Evolutionary conservation across 768 basidiomycete species (phyloP).

Genomic region (Porphyrellus cyaneotinctus): DNA sequence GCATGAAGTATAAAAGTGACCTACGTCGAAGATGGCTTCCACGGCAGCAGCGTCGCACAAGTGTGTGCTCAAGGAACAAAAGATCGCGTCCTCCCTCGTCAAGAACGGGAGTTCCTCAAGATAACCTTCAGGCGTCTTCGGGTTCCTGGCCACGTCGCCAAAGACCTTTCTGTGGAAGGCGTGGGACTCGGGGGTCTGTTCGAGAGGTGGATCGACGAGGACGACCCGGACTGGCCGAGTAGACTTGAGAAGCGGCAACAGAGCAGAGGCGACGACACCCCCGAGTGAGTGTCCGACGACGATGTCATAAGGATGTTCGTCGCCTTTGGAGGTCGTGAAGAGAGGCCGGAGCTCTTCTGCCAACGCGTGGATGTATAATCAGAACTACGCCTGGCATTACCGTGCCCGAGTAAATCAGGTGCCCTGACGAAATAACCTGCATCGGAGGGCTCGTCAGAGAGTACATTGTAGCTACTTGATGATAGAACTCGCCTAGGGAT

Average conservation of each 20-base stretch:
- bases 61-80: background rate
- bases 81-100: conserved; percentile 4
- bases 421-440: conserved; percentile 24
- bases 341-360: conserved; percentile 11
- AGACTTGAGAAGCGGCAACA: conserved; percentile 14
- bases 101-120: background rate
- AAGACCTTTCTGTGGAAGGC: background rate
- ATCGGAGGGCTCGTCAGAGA: background rate
- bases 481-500: conserved; percentile 11
- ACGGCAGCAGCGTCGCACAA: conserved; percentile 8
- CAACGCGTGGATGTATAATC: conserved; percentile 15
- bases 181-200: background rate
- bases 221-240: conserved; percentile 10
- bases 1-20: background rate
- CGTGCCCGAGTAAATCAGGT: conserved; percentile 25
- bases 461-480: background rate
- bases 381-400: background rate
- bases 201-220: conserved; percentile 19
- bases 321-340: background rate
- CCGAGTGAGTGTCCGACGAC: conserved; percentile 25
- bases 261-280: conserved; percentile 7
- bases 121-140: background rate
- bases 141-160: background rate
- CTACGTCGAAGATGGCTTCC: conserved; percentile 13
- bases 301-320: conserved; percentile 4